Percentiles rank a stretch among this genome's conserved stretches.
These are phyloP conservation scores for Aquilaria agallochum DNA, from an alignment of 441 rosid species.

Conservation along the genomic window DNA sequence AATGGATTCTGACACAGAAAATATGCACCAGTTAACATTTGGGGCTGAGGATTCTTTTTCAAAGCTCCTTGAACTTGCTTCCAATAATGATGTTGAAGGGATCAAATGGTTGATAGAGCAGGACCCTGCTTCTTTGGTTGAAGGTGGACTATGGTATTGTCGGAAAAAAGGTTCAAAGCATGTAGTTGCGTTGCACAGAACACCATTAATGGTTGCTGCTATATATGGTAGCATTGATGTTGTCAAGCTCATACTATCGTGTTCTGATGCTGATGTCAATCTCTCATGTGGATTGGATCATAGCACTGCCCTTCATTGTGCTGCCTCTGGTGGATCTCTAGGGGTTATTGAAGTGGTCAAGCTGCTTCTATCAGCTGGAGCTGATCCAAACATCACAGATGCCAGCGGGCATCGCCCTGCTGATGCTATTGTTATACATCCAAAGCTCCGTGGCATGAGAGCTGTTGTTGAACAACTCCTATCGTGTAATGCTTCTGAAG, in stretches of 20 bases:
- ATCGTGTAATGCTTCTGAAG: constrained; percentile 15
- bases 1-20: constrained; percentile 6
- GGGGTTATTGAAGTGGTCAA: constrained; percentile 45
- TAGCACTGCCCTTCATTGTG: constrained; percentile 77
- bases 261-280: constrained; percentile 31
- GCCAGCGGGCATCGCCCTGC: constrained; percentile 49
- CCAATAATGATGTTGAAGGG: constrained; percentile 44
- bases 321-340: constrained; percentile 67
- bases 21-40: constrained; percentile 25
- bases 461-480: constrained; percentile 46
- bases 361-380: constrained; percentile 58
- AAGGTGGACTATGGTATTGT: constrained; percentile 42
- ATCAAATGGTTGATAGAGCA: constrained; percentile 21
- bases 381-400: constrained; percentile 51
- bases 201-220: constrained; percentile 86
- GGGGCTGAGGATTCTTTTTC: constrained; percentile 37
- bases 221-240: constrained; percentile 47
- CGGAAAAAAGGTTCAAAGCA: constrained; percentile 42
- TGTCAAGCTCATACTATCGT: constrained; percentile 29
- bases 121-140: constrained; percentile 26
- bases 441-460: constrained; percentile 30
- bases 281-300: constrained; percentile 49
- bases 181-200: constrained; percentile 45
- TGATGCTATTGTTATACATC: constrained; percentile 61
- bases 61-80: constrained; percentile 44